Evolutionary conservation across 192 early-diverging fungal species (phyloP).

Genomic region (Backusella mclennaniae): DNA sequence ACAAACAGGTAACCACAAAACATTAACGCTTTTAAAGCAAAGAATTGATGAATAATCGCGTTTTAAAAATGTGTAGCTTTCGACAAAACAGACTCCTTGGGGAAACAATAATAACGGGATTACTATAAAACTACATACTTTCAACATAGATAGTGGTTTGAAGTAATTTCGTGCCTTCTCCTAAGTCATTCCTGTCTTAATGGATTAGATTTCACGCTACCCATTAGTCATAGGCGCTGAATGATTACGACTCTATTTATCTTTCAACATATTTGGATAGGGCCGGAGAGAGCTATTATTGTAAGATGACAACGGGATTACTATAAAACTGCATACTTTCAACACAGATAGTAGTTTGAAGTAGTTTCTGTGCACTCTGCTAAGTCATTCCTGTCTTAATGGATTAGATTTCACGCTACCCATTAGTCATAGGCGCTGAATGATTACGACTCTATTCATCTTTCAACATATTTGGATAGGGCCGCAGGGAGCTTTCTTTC

Average conservation of each 20-base stretch:
- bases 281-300: neutral
- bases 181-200: too few relatives aligned
- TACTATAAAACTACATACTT: neutral
- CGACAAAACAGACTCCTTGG: neutral
- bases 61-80: neutral
- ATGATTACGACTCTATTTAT: neutral
- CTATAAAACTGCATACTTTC: neutral
- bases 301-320: neutral
- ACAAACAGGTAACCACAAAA: too few relatives aligned
- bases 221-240: neutral
- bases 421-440: neutral
- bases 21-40: too few relatives aligned
- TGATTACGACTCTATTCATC: neutral
- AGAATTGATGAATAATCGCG: neutral
- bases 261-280: neutral
- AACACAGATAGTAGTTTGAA: neutral
- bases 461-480: neutral
- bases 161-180: too few relatives aligned
- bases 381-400: neutral
- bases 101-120: neutral
- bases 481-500: neutral
- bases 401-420: neutral
- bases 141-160: neutral
- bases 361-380: neutral
- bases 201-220: too few relatives aligned